Base-by-base conservation (phyloP, 805 yeast species). In the Clavispora fructus region DNA sequence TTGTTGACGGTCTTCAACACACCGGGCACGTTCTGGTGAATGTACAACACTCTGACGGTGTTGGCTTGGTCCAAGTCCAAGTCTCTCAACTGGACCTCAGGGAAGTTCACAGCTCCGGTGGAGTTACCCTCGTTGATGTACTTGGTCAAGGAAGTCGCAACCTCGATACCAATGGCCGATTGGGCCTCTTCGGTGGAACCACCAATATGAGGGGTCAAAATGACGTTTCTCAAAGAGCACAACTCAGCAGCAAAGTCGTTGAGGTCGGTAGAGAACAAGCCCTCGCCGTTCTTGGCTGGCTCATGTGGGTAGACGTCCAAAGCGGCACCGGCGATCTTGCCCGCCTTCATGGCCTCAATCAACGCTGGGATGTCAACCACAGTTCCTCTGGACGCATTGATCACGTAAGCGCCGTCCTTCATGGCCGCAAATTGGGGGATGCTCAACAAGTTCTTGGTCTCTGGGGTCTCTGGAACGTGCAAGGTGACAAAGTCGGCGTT, bases 141-240 rank as follows among this genome's bases (percentile, higher is more conserved):
- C 65, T 87, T 88, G 54, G 91, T 77, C 61, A 94, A 77, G 35
- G 96, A 83, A 40, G 85, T 76, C 50, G 85, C 88, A 51, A 94
- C 99, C 74, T 94, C 99, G 50, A 92, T 75, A 73, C 99, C 99
- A 63, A 94, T 94, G 35, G 98, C 96, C 46, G 87, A 79, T 78
- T 94, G 99, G 33, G 99, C 99, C 76, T 94, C 99, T 71, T 92
- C 98, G 41, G 99, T 94, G 43, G 97, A 90, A 56, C 99, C 99
- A 72, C 99, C 99, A 58, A 94, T 94, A 65, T 94, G 99, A 30
- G 99, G 99, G 45, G 98, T 85, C 61, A 94, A 78, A 55, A 94
- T 90, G 51, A 92, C 82, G 71, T 94, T 94, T 72, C 91, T 82
- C 65, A 90, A 78, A 10, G 86, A 73, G 57, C 82, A 78, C 58